phyloP scores from a whole-genome alignment of 257 asterid genomes.

The Knoxia roxburghii region DNA sequence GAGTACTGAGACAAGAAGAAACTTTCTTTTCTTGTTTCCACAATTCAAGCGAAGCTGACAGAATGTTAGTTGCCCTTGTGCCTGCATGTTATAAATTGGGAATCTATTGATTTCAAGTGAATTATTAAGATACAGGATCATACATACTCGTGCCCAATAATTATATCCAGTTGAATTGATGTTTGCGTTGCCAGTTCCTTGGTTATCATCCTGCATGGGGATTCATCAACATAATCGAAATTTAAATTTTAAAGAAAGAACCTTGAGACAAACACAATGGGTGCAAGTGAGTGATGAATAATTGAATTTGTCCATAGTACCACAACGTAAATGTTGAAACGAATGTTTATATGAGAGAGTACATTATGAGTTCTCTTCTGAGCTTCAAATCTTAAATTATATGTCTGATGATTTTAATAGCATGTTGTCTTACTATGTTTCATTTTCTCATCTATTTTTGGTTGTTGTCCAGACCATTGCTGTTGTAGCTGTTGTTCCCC shows the following conservation, averaged over 20 bases:
- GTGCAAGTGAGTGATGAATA: not conserved
- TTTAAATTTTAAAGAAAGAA: not conserved
- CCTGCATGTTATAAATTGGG: not conserved
- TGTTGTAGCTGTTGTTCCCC: constrained; percentile 70
- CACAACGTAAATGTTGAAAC: not conserved
- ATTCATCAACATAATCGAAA: not conserved
- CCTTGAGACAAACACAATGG: not conserved
- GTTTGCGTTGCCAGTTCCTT: not conserved
- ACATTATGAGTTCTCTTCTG: not conserved
- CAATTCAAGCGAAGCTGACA: not conserved
- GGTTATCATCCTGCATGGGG: not conserved
- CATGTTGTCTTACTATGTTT: not conserved
- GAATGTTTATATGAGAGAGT: too few relatives aligned
- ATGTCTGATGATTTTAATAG: not conserved
- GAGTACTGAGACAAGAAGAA: not conserved
- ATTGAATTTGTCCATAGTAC: not conserved
- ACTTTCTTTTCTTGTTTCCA: not conserved
- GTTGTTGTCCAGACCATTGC: constrained; percentile 72
- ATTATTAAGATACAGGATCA: not conserved
- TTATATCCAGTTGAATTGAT: not conserved
- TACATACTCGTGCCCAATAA: not conserved
- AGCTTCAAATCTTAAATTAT: not conserved
- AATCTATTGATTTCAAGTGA: not conserved
- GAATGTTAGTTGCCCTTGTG: not conserved
- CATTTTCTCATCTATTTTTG: not conserved